Base-by-base conservation (phyloP, 1,139 yeast genomes). In the Blastobotrys malaysiensis region DNA sequence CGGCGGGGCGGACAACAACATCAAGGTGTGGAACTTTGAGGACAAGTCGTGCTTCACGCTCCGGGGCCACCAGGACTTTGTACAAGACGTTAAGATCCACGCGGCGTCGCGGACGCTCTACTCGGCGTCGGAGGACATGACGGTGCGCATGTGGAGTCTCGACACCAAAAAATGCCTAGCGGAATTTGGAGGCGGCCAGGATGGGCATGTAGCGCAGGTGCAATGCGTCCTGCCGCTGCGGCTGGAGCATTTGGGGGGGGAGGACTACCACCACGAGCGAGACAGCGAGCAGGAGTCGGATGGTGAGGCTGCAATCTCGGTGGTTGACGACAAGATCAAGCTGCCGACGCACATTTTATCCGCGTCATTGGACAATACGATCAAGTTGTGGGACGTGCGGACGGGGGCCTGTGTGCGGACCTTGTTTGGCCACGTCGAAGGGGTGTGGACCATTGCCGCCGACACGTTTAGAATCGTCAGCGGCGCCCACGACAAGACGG, bases 351-450 rank as follows among this genome's bases (percentile, higher is more conserved):
- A 91, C 70, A 70, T 93, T 52, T 72, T 93, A 43, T 86, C 97
- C 0, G 89, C 95, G 7, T 89, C 97, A 0, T 75, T 93, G 54
- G 99, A 93, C 70, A 91, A 90, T 69, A 91, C 98, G 13, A 89
- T 93, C 67, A 90, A 91, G 69, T 72, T 93, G 50, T 93, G 98
- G 98, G 95, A 90, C 63, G 85, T 90, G 39, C 77, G 77, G 59
- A 81, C 95, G 0, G 97, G 97, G 3, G 82, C 82, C 68, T 91
- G 98, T 66, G 82, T 89, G 18, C 78, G 97, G 55, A 91, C 99
- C 0, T 91, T 93, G 68, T 91, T 91, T 72, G 99, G 99, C 5
- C 99, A 93, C 66, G 89, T 91, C 53, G 98, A 93, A 70, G 98
- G 98, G 18, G 96, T 93, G 18, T 91, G 98, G 97, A 88, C 93